phyloP scores from a whole-genome alignment of 208 protist species.

The Leishmania gerbilli region DNA sequence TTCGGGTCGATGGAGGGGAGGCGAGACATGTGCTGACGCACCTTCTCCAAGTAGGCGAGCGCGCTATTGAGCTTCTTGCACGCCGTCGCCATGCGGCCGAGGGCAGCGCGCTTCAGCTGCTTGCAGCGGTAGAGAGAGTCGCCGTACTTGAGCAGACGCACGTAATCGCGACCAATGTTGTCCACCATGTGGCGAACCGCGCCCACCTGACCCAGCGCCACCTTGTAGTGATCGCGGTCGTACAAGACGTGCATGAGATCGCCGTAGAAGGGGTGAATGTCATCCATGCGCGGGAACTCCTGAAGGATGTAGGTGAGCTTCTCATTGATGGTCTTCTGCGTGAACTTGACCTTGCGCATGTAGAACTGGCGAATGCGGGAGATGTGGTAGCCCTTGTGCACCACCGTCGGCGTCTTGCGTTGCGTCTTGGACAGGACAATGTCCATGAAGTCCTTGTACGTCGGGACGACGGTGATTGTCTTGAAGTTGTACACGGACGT shows the following conservation, averaged over 20 bases:
- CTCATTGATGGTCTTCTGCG: slow-evolving; percentile 98
- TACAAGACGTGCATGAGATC: slow-evolving; percentile 99
- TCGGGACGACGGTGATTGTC: slow-evolving; percentile 97
- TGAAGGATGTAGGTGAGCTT: slow-evolving; percentile 97
- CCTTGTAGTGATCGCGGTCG: slow-evolving; percentile 99
- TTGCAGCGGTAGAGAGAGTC: slow-evolving; percentile 99
- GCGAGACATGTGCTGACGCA: slow-evolving; percentile 99
- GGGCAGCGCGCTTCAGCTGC: slow-evolving; percentile 99
- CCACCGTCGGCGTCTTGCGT: slow-evolving; percentile 99
- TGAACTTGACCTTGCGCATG: slow-evolving; percentile 99
- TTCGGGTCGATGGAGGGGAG: slow-evolving; percentile 99
- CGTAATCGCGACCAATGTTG: slow-evolving; percentile 98
- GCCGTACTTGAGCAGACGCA: slow-evolving; percentile 99
- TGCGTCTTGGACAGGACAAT: slow-evolving; percentile 99
- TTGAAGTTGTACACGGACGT: slow-evolving; percentile 98
- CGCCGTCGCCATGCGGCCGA: slow-evolving; percentile 99
- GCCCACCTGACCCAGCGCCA: slow-evolving; percentile 99
- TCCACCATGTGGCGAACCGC: slow-evolving; percentile 97
- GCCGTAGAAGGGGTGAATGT: slow-evolving; percentile 99
- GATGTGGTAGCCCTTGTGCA: slow-evolving; percentile 99
- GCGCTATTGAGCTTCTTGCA: slow-evolving; percentile 96
- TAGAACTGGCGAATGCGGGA: slow-evolving; percentile 99
- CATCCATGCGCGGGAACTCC: slow-evolving; percentile 97
- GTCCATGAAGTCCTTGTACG: slow-evolving; percentile 99
- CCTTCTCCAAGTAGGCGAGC: slow-evolving; percentile 99